Base-by-base conservation (phyloP, 345 rosid genomes). In the Rubroshorea leprosula region DNA sequence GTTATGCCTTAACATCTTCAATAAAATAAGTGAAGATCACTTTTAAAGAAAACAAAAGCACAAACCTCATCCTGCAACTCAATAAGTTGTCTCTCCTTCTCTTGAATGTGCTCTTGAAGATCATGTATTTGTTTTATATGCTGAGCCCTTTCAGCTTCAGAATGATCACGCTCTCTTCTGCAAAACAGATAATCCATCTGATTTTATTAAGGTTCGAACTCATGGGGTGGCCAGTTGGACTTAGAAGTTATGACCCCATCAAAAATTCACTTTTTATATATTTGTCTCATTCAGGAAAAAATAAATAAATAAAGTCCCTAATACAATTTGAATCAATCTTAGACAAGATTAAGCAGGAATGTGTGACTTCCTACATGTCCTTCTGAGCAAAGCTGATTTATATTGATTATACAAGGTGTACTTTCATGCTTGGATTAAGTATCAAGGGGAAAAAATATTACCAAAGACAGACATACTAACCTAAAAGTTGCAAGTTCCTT, bases 91-190 rank as follows among this genome's bases (percentile, higher is more conserved):
- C 97, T 80, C 63, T 89, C 97, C 72, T 87, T 89, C 60, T 93
- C 97, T 74, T 87, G 97, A 64, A 82, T 57, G 65, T 76, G 97
- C 61, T 93, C 99, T 70, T 89, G 97, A 63, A 89, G 81, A 44
- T 93, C 97, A 45, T 72, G 88, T 49, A 93, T 72, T 70, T 93
- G 82, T 49, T 89, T 86, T 48, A 82, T 60, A 53, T 81, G 95
- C 48, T 89, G 97, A 23, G 80, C 76, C 74, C 90, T 83, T 75
- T 93, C 99, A 72, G 90, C 95, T 64, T 89, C 99, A 56, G 94
- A 82, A 71, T 87, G 99, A 78, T 93, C 99, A 74, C 85, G 97
- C 75, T 93, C 97, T 70, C 94, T 85, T 76, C 99, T 93, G 90
- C 73, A 76, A 41, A 29, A 38, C 21, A 38, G 61, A 50, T 10